Evolutionary conservation across 495 filamentous ascomycete species (phyloP), one percentile per base, ranked within the genome.

Genomic region (Bombardia bombarda): DNA sequence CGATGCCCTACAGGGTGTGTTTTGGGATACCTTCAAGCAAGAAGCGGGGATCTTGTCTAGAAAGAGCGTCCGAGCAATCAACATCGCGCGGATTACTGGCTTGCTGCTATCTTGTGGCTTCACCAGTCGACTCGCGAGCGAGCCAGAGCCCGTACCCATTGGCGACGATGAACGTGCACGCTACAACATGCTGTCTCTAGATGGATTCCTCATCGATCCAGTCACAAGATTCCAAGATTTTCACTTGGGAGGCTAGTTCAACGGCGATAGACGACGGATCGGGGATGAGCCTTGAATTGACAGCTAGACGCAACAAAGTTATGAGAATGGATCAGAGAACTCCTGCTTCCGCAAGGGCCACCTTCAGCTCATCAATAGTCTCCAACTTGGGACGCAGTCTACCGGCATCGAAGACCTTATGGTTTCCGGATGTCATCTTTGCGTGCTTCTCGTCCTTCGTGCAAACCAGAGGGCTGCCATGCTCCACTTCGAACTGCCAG

Each of bases 111-210:
- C 59, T 5, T 28, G 30, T 25, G 65, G 63, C 13, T 69, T 70
- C 39, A 70, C 61, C 12, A 60, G 57, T 45, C 60, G 65, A 19
- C 62, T 69, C 40, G 56, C 53, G 24, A 65, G 66, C 50, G 43
- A 39, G 47, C 55, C 56, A 5, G 37, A 52, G 38, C 53, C 63
- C 38, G 49, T 52, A n/a, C 61, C 67, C 23, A 66, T 71, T 38
- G 31, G 23, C 4, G 56, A 63, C 47, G 60, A 66, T 50, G 61
- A 67, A 49, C 45, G 38, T 14, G 64, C 65, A 38, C 43, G 51
- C 18, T 68, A 72, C 42, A 63, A 62, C 9, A 62, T 68, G 59
- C 44, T 57, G 40, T 54, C 47, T 38, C 38, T 71, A 38, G 65
- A 69, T 52, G 54, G 59, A 38, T 49, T 67, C 17, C 57, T 67